Conservation (phyloP, 2,329 filamentous ascomycete genomes). For the Aureobasidium sp. region DNA sequence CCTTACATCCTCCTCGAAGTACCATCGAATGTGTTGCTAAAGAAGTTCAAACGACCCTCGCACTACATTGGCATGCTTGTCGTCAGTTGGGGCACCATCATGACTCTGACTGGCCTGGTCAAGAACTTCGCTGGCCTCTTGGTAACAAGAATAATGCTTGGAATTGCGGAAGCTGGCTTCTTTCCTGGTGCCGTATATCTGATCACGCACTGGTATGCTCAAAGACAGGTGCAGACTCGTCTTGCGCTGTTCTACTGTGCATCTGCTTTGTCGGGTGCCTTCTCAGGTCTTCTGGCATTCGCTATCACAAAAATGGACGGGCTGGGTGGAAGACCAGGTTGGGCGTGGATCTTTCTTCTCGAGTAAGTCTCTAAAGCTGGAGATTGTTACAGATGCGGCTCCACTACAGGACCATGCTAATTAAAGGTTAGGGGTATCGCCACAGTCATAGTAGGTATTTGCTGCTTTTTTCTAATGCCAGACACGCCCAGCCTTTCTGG, state of each 20-base stretch:
- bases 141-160: conserved; percentile 53
- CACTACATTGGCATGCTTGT: conserved; percentile 23
- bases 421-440: too few species aligned
- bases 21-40: conserved; percentile 20
- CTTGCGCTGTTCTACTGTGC: conserved; percentile 22
- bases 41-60: conserved; percentile 21
- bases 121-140: conserved; percentile 25
- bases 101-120: conserved; percentile 25
- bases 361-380: conserved; percentile 28
- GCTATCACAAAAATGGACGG: conserved; percentile 36
- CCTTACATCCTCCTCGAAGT: conserved; percentile 27
- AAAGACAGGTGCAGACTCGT: conserved; percentile 20
- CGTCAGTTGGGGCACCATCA: conserved; percentile 24
- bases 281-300: conserved; percentile 23
- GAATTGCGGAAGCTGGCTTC: conserved; percentile 65
- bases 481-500: conserved; percentile 25
- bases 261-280: conserved; percentile 22
- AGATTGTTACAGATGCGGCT: too few species aligned
- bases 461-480: conserved; percentile 52
- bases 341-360: conserved; percentile 43
- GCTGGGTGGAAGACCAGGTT: conserved; percentile 35
- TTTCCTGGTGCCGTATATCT: conserved; percentile 35
- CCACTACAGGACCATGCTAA: too few species aligned
- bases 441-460: conserved; percentile 46
- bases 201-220: conserved; percentile 21